Base-by-base conservation (phyloP, 2,329 filamentous ascomycete genomes). In the Cadophora malorum region DNA sequence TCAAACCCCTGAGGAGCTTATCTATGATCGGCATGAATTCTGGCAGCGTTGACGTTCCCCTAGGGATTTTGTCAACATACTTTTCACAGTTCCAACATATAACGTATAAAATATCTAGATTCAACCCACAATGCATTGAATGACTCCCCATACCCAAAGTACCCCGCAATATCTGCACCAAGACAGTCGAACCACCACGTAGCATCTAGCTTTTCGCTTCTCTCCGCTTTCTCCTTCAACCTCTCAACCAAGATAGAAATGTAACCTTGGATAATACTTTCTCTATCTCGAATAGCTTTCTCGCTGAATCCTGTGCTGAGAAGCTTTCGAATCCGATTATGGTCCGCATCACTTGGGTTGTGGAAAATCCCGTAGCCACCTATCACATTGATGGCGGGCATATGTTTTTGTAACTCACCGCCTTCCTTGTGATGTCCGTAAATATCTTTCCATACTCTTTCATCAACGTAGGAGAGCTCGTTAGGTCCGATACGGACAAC, bases 221-320 rank as follows among this genome's bases (percentile, higher is more conserved):
- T 45, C n/a, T 23, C 35, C 33, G 49, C 61, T 16, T 25, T 64
- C 21, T 23, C 50, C 9, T 19, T 12, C 7, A 52, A 14, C 19
- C 33, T 55, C 52, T n/a, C 16, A 4, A 55, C 19, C 52, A 55
- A 55, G 16, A 33, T 8, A 9, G 52, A 55, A 2, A 55, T 55
- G 16, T 55, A 55, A 8, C 25, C 28, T 33, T 53, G 45, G 9
- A 55, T 50, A 7, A 64, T 64, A 38, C 47, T 16, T n/a, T 67
- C 68, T 56, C 78, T 76, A 59, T 78, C 76, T 16, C 69, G 52
- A n/a, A 79, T 66, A 1, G 76, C 73, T 38, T 72, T 74, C 7
- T 71, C 71, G 12, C 76, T 77, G 60, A 79, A 79, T 25, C 74
- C 77, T 21, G 75, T 62, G 4, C 70, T 69, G 3, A 79, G 65